phyloP scores from a whole-genome alignment of 2,329 filamentous ascomycete genomes.

The Mycosphaerella arachidis region DNA sequence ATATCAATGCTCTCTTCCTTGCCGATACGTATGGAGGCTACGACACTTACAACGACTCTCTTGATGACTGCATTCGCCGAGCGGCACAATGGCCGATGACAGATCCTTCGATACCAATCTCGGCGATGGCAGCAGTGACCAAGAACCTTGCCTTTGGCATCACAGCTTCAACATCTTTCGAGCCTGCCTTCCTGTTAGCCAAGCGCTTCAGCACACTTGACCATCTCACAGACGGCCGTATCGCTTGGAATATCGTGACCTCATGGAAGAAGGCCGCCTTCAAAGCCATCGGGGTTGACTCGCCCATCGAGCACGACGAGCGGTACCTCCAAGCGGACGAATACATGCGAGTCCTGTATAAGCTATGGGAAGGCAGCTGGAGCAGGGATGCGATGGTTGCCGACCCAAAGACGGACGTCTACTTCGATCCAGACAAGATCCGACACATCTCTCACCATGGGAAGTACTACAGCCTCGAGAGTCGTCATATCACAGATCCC shows the following conservation, averaged over 20 bases:
- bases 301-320: slow-evolving; percentile 55
- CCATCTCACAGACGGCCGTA: slow-evolving; percentile 56
- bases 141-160: slow-evolving; percentile 61
- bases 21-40: slow-evolving; percentile 63
- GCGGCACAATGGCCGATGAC: slow-evolving; percentile 63
- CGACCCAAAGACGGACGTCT: slow-evolving; percentile 52
- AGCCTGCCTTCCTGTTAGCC: slow-evolving; percentile 58
- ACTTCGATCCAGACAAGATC: slow-evolving; percentile 56
- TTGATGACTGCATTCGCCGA: slow-evolving; percentile 48
- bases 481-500: slow-evolving; percentile 42
- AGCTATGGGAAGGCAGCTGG: slow-evolving; percentile 55
- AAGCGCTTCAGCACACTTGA: slow-evolving; percentile 60
- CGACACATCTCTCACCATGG: slow-evolving; percentile 58
- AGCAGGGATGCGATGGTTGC: slow-evolving; percentile 53
- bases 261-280: slow-evolving; percentile 60
- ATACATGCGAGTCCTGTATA: slow-evolving; percentile 59
- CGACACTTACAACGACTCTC: slow-evolving; percentile 53
- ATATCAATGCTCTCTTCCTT: slow-evolving; percentile 61
- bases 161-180: slow-evolving; percentile 59
- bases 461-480: slow-evolving; percentile 49
- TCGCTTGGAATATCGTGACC: slow-evolving; percentile 66
- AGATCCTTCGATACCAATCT: slow-evolving; percentile 60
- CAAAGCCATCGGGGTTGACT: slow-evolving; percentile 58
- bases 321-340: slow-evolving; percentile 59
- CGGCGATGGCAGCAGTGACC: slow-evolving; percentile 63